Conservation (phyloP, 345 rosid species). For the Bretschneidera sinensis region DNA sequence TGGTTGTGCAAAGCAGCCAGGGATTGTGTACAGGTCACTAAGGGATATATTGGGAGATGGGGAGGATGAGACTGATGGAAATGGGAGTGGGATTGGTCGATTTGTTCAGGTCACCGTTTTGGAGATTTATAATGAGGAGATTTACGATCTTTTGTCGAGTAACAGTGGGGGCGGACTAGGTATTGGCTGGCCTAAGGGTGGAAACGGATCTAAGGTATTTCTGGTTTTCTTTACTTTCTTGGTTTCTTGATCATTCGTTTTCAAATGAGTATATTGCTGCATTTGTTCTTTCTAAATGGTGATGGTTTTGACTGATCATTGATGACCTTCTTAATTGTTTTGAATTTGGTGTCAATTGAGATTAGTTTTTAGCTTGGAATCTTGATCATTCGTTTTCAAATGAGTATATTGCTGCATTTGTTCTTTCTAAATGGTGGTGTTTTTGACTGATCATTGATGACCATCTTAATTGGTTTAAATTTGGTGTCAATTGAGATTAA, state of each 20-base stretch:
- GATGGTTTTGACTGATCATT: background rate
- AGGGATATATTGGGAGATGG: slow-evolving; percentile 66
- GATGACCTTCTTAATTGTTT: too few species aligned
- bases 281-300: background rate
- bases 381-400: slow-evolving; percentile 4
- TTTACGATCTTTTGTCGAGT: slow-evolving; percentile 77
- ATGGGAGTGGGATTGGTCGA: slow-evolving; percentile 29
- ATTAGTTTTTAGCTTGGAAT: too few species aligned
- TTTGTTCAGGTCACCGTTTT: slow-evolving; percentile 91
- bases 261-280: background rate
- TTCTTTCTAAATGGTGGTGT: background rate
- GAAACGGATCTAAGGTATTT: slow-evolving; percentile 56
- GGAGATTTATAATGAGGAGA: slow-evolving; percentile 93
- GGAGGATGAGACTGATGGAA: slow-evolving; percentile 31
- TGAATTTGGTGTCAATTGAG: too few species aligned
- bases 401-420: background rate
- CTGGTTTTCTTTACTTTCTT: background rate
- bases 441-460: background rate
- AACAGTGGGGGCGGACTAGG: slow-evolving; percentile 61
- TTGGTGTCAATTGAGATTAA: too few species aligned
- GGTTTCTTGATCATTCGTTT: slow-evolving; percentile 7
- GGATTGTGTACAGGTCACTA: slow-evolving; percentile 77
- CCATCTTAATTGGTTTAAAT: background rate
- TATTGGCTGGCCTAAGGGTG: slow-evolving; percentile 81
- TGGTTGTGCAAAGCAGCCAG: slow-evolving; percentile 82